Evolutionary conservation across 139 green algal genomes (phyloP), one percentile per base, ranked within the genome.

Genomic region (Chlorella sp.): DNA sequence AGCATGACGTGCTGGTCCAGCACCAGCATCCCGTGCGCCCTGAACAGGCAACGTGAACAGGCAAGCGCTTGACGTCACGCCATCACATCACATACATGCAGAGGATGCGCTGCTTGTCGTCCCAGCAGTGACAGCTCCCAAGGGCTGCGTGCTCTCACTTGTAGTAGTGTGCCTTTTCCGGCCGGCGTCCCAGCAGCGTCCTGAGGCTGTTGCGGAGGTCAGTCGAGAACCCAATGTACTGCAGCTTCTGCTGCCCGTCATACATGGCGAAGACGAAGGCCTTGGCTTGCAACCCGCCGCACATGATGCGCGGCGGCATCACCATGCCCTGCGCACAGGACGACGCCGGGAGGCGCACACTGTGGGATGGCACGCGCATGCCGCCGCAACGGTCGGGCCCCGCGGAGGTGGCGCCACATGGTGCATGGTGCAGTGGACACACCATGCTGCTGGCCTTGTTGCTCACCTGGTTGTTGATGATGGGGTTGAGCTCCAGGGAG

Each of bases 181-280:
- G 89, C 0, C 92, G 80, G 22, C 93, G 79, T 35, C 83, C 81
- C 35, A 97, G 85, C 5, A 97, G 62, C 2, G 86, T 95, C 22
- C 89, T 71, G 71, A 97, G 83, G 27, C 89, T 89, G 75, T 91
- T 89, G 26, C 85, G 77, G 65, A 96, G 82, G 61, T 95, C 83
- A 62, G 86, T 88, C 29, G 86, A 91, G 70, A 97, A 97, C 3
- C 93, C 93, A 6, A 97, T 82, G 77, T 94, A 97, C 84, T 97
- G 93, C 69, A 97, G 78, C 73, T 90, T 89, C 67, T 90, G 84
- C 27, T 83, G 76, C 23, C 88, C 74, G 42, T 97, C 93, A 31
- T 90, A 94, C 0, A 97, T 73, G 1, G 90, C 92, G 83, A 97
- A 97, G 2, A 96, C 92, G 23, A 67, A 74, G 6, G 91, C 91